phyloP scores from a whole-genome alignment of 495 filamentous ascomycete genomes.

The Penicillium soppii region DNA sequence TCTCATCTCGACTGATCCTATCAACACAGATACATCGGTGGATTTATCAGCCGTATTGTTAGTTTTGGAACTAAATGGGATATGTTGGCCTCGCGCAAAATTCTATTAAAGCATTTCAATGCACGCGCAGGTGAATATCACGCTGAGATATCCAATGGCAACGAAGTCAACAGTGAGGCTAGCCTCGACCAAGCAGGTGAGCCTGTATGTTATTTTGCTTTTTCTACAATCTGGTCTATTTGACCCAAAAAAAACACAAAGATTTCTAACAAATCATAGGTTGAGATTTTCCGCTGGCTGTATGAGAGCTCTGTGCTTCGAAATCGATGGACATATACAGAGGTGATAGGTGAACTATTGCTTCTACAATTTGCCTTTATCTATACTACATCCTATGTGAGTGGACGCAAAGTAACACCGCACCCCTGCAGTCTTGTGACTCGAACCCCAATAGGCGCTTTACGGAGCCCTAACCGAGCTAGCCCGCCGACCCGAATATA shows the following conservation, averaged over 20 bases:
- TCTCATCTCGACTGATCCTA: not conserved
- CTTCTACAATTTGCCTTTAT: conserved; percentile 29
- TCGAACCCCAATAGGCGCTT: conserved; percentile 13
- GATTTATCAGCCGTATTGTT: conserved; percentile 14
- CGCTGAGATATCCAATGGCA: conserved; percentile 8
- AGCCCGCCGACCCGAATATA: conserved; percentile 25
- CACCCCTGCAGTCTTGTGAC: not conserved
- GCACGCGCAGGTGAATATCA: conserved; percentile 22
- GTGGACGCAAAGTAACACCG: not conserved
- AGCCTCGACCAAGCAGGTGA: conserved; percentile 1
- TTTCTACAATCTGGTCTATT: not conserved
- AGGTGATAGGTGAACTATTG: conserved; percentile 26
- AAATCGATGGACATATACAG: conserved; percentile 21
- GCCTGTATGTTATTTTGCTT: conserved; percentile 12
- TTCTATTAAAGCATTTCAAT: conserved; percentile 23
- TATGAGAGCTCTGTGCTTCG: conserved; percentile 20
- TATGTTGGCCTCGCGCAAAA: conserved; percentile 26
- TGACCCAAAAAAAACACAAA: not conserved
- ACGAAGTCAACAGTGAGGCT: not conserved
- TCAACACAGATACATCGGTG: conserved; percentile 18
- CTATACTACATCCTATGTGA: conserved; percentile 26
- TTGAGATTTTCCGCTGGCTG: conserved; percentile 27
- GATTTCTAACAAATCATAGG: conserved; percentile 1
- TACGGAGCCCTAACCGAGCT: conserved; percentile 25
- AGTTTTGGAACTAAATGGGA: conserved; percentile 22